Conservation (phyloP, 257 asterid species). For the Gynochthodes officinalis region DNA sequence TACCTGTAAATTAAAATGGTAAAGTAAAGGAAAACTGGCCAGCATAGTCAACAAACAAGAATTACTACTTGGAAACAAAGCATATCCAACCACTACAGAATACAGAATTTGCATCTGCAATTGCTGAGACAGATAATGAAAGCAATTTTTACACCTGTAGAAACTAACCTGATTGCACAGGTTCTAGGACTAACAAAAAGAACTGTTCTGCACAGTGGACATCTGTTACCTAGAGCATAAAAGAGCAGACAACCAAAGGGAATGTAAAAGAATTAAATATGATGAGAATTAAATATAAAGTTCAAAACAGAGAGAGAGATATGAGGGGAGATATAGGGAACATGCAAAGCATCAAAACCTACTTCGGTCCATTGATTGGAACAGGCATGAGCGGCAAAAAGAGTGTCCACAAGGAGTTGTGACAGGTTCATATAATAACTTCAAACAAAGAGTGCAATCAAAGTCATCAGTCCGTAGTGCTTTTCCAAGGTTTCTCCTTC, state of each 20-base stretch:
- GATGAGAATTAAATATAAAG: background rate
- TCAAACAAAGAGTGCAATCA: constrained; percentile 93
- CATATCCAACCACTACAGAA: background rate
- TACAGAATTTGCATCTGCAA: background rate
- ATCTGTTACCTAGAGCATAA: constrained; percentile 61
- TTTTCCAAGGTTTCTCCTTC: constrained; percentile 51
- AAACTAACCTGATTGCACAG: constrained; percentile 75
- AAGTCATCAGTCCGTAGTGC: constrained; percentile 84
- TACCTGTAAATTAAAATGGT: background rate
- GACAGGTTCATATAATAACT: constrained; percentile 79
- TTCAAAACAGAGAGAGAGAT: constrained; percentile 12
- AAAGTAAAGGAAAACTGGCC: background rate
- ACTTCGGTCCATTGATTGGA: constrained; percentile 98
- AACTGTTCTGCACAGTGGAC: constrained; percentile 96
- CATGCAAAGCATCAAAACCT: constrained; percentile 17
- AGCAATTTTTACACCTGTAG: constrained; percentile 1
- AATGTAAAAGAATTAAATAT: background rate
- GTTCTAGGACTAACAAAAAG: constrained; percentile 77
- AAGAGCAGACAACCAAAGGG: background rate
- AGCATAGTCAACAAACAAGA: background rate
- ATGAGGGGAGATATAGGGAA: background rate
- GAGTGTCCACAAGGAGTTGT: constrained; percentile 99
- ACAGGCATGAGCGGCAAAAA: constrained; percentile 91
- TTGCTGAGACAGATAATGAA: background rate
- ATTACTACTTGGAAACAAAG: background rate